These are phyloP conservation scores for Blastocystis sp. DNA, from an alignment of 352 stramenopile species.

Conservation along the genomic window DNA sequence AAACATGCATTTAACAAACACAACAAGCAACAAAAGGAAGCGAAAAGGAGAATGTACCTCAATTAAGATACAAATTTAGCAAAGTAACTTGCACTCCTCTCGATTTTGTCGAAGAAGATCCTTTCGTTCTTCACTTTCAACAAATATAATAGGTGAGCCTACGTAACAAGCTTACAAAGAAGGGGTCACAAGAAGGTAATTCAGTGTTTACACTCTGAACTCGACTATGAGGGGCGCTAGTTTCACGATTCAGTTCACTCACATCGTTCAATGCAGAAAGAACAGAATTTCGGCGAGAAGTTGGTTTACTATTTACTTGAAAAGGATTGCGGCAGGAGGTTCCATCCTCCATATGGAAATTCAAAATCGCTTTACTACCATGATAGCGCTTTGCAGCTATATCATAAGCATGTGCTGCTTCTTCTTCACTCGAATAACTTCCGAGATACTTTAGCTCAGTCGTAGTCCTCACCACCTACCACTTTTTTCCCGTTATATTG, in stretches of 20 bases:
- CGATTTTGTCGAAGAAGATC: not conserved
- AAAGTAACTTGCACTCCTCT: not conserved
- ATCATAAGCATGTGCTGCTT: conserved; percentile 29
- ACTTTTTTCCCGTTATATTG: conserved; percentile 55
- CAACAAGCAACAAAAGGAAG: not conserved
- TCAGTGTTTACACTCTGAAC: not conserved
- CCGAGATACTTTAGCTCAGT: not conserved
- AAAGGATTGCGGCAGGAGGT: conserved; percentile 1
- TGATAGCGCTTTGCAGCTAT: conserved; percentile 45
- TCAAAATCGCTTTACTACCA: conserved; percentile 36
- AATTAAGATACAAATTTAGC: not conserved
- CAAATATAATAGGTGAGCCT: not conserved
- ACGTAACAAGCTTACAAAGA: not conserved
- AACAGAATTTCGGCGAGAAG: not conserved
- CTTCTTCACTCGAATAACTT: conserved; percentile 29
- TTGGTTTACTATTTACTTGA: conserved; percentile 48
- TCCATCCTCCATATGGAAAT: not conserved
- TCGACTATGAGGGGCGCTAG: not conserved
- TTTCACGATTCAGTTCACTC: not conserved
- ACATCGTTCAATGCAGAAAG: not conserved
- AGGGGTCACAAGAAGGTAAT: not conserved
- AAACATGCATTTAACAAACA: not conserved
- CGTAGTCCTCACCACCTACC: not conserved
- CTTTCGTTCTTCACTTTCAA: not conserved
- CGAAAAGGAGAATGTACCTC: not conserved